Percentiles rank a stretch among this genome's conserved stretches.
phyloP scores from a whole-genome alignment of 306 rosid genomes.

The barrel medic (Medicago truncatula) region MtrunA17r5.0-ANR NC_053046.1:30174501-30175000 shows the following conservation, averaged over 20 bases:
- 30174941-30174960: conserved; percentile 26
- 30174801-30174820: conserved; percentile 51
- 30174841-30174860: too few species aligned
- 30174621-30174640: too few species aligned
- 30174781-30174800: conserved; percentile 59
- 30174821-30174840: conserved; percentile 51
- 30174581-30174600: too few species aligned
- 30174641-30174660: too few species aligned
- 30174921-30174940: conserved; percentile 49
- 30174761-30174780: conserved; percentile 39
- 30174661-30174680: too few species aligned
- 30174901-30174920: conserved; percentile 51
- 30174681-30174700: too few species aligned
- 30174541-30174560: conserved; percentile 17
- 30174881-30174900: conserved; percentile 51
- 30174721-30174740: conserved; percentile 53
- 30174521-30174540: too few species aligned
- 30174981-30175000: too few species aligned
- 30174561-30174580: too few species aligned
- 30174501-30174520: background rate
- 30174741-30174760: conserved; percentile 47
- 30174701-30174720: background rate
- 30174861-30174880: conserved; percentile 54
- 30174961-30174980: conserved; percentile 1
- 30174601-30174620: too few species aligned